Percentiles rank a stretch among this genome's conserved stretches.
Conservation (phyloP, 257 asterid species). For the Thymus mandschuricus region DNA sequence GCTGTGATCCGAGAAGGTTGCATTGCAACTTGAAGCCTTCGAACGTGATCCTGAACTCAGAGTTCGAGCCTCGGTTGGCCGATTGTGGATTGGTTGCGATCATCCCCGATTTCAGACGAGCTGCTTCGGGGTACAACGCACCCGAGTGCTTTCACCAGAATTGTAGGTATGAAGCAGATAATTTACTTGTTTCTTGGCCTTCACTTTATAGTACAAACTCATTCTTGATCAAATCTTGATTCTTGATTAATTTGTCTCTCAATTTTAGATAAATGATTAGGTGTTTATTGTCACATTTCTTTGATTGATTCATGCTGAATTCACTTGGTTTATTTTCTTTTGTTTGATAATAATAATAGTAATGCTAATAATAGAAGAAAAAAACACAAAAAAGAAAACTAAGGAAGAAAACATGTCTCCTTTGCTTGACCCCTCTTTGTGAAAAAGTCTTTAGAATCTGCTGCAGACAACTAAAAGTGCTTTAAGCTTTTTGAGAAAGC, state of each 20-base stretch:
- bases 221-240: conserved; percentile 7
- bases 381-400: background rate
- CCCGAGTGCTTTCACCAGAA: conserved; percentile 69
- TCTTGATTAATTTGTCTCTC: background rate
- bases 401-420: conserved; percentile 3
- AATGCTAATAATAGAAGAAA: background rate
- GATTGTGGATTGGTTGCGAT: conserved; percentile 77
- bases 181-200: background rate
- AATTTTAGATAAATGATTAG: background rate
- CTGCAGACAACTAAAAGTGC: conserved; percentile 25
- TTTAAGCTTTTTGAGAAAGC: conserved; percentile 34
- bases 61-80: conserved; percentile 75
- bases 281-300: background rate
- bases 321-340: background rate
- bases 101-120: conserved; percentile 53
- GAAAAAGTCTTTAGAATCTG: background rate
- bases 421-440: background rate
- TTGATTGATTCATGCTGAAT: background rate
- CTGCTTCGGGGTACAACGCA: conserved; percentile 60
- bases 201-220: background rate
- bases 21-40: conserved; percentile 87
- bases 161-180: conserved; percentile 55
- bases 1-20: conserved; percentile 63
- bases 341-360: background rate
- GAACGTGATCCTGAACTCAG: conserved; percentile 76